A percentile compares a stretch with the other conserved stretches of the same genome.
Conservation (phyloP, 2,329 filamentous ascomycete species). For the Verticillium alfalfae region DNA sequence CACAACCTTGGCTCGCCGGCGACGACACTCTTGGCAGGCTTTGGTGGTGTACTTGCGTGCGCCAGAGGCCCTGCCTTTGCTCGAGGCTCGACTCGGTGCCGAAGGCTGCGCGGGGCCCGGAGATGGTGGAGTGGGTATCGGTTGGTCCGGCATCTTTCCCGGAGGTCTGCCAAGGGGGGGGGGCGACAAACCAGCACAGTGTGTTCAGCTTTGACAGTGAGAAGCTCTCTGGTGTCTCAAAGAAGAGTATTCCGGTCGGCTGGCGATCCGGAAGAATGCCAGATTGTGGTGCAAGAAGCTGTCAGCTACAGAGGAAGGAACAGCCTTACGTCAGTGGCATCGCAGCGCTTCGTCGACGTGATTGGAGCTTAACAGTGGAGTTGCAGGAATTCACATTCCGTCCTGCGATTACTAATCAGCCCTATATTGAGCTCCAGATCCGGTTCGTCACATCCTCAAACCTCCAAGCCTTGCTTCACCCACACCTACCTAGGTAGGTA, state of each 20-base stretch:
- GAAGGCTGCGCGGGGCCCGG: not conserved
- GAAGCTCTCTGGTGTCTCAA: not conserved
- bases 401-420: not conserved
- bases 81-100: not conserved
- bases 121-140: not conserved
- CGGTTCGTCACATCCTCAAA: too few species aligned
- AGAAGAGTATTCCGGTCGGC: not conserved
- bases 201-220: too few species aligned
- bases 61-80: not conserved
- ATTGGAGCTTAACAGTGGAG: not conserved
- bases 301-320: not conserved
- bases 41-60: conserved; percentile 14
- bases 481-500: too few species aligned
- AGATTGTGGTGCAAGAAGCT: not conserved
- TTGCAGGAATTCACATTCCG: not conserved
- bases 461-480: too few species aligned
- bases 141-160: not conserved
- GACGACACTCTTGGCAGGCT: conserved; percentile 29
- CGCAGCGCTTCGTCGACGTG: not conserved
- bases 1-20: conserved; percentile 26
- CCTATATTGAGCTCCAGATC: not conserved
- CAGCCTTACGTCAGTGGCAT: not conserved
- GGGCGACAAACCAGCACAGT: too few species aligned
- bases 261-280: not conserved
- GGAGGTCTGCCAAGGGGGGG: not conserved